Conservation (phyloP, 805 yeast genomes). For the Cyberlindnera misumaiensis region DNA sequence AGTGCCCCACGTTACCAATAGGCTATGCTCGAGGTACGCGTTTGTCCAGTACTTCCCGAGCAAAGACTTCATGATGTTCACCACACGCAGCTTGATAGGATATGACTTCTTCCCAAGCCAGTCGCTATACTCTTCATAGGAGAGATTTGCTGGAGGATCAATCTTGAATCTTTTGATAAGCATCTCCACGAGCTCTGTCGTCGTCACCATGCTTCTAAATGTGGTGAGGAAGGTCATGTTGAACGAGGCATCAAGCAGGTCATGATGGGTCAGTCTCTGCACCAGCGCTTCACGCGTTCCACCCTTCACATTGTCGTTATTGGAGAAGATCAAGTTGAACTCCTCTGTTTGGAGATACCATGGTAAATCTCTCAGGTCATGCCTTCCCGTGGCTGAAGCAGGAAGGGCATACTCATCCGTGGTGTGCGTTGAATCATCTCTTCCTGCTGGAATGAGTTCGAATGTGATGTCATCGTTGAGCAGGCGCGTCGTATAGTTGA, state of each 20-base stretch:
- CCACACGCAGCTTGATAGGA: slow-evolving; percentile 60
- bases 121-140: slow-evolving; percentile 69
- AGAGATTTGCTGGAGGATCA: slow-evolving; percentile 82
- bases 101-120: slow-evolving; percentile 70
- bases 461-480: slow-evolving; percentile 61
- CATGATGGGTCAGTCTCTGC: slow-evolving; percentile 75
- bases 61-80: slow-evolving; percentile 59
- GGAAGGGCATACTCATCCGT: slow-evolving; percentile 22
- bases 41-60: slow-evolving; percentile 67
- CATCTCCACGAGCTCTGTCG: slow-evolving; percentile 52
- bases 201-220: slow-evolving; percentile 65
- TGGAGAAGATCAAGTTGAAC: slow-evolving; percentile 50
- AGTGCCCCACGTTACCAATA: slow-evolving; percentile 29
- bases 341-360: slow-evolving; percentile 73
- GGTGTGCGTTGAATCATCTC: slow-evolving; percentile 27
- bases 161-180: slow-evolving; percentile 60
- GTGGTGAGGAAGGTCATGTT: slow-evolving; percentile 67
- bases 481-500: slow-evolving; percentile 69
- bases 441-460: slow-evolving; percentile 47
- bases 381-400: slow-evolving; percentile 21
- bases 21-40: slow-evolving; percentile 43
- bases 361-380: slow-evolving; percentile 39
- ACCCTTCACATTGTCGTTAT: slow-evolving; percentile 70
- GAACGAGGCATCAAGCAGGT: slow-evolving; percentile 52
- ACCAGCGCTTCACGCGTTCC: slow-evolving; percentile 76